Percentiles rank a stretch among this genome's conserved stretches.
phyloP scores from a whole-genome alignment of 2,329 filamentous ascomycete species.

The Fusarium oxysporum region DNA sequence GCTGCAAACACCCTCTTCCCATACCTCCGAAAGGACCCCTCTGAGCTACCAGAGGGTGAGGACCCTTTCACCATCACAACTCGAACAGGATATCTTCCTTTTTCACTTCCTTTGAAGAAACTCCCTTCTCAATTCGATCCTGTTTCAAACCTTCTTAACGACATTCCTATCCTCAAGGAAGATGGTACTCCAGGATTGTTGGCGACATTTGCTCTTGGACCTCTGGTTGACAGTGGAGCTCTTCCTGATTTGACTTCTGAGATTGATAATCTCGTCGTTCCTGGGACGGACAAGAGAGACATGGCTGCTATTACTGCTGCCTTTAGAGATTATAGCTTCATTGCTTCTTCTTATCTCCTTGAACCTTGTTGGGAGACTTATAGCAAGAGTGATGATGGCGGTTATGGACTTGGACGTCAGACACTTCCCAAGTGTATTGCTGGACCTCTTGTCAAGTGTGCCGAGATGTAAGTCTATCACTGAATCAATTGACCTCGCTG shows the following conservation, averaged over 20 bases:
- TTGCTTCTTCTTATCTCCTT: slow-evolving; percentile 33
- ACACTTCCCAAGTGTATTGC: slow-evolving; percentile 37
- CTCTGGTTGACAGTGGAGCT: slow-evolving; percentile 27
- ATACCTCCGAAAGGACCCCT: slow-evolving; percentile 34
- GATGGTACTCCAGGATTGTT: slow-evolving; percentile 27
- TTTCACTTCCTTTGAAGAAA: slow-evolving; percentile 28
- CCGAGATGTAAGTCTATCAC: slow-evolving; percentile 20
- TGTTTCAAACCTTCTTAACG: slow-evolving; percentile 30
- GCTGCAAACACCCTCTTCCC: slow-evolving; percentile 37
- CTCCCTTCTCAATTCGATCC: slow-evolving; percentile 34
- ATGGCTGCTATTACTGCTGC: slow-evolving; percentile 36
- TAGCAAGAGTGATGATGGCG: slow-evolving; percentile 22
- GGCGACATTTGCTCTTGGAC: slow-evolving; percentile 31
- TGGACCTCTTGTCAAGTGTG: slow-evolving; percentile 36
- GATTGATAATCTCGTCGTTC: slow-evolving; percentile 32
- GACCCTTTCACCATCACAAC: slow-evolving; percentile 39
- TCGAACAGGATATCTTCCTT: slow-evolving; percentile 31
- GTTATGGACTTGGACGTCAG: slow-evolving; percentile 28
- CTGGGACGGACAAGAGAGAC: slow-evolving; percentile 27
- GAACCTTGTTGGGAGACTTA: slow-evolving; percentile 36
- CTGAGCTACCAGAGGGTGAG: slow-evolving; percentile 29
- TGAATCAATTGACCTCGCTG: not conserved
- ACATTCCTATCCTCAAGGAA: slow-evolving; percentile 36
- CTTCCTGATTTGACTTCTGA: slow-evolving; percentile 32
- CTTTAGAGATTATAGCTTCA: slow-evolving; percentile 35